Evolutionary conservation across 192 early-diverging fungal species (phyloP), one percentile per base, ranked within the genome.

Genomic region (Chytriomyces sp.): DNA sequence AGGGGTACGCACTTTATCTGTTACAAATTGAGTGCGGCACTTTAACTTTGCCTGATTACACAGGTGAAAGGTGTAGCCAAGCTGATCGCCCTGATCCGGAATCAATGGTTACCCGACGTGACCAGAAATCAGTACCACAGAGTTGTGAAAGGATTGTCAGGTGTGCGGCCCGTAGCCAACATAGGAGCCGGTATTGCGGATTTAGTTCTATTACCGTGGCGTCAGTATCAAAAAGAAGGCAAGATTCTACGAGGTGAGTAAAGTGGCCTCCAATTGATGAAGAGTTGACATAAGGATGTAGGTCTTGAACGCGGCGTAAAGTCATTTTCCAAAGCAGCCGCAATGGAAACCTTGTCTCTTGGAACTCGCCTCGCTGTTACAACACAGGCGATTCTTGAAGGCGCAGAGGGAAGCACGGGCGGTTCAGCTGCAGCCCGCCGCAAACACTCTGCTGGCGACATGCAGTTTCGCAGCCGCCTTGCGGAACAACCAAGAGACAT

Each of bases 191-290:
- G 97, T 5, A 84, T 99, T 30, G 94, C 92, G 0, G 95, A 99
- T 79, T 76, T 99, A 25, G 88, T 99, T 5, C 78, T 96, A 0
- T 78, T 99, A 61, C 97, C 97, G 1, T 85, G 97, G 70, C 91
- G 96, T 75, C 94, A 98, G 77, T 99, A 96, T 72, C 86, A 89
- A 52, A 88, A 90, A 67, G 97, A 99, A 70, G 97, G 97, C 28
- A 82, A 91, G 10, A 84, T 97, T 28, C 85, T 99, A 52, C 87
- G 91, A 67, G 94, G 91, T 75, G 52, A 38, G 60, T 52, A 67
- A 38, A 53, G n/a, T 22, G 61, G 6, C 12, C 39, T 1, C 38
- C 5, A 41, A 17, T 14, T 36, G 53, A 55, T 77, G 2, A 12
- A 3, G 3, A 1, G 0, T 7, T 41, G 26, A 6, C 17, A 19